A percentile compares a stretch with the other conserved stretches of the same genome.
Conservation (phyloP, 352 stramenopile species). For the Pythium aphanidermatum region DNA sequence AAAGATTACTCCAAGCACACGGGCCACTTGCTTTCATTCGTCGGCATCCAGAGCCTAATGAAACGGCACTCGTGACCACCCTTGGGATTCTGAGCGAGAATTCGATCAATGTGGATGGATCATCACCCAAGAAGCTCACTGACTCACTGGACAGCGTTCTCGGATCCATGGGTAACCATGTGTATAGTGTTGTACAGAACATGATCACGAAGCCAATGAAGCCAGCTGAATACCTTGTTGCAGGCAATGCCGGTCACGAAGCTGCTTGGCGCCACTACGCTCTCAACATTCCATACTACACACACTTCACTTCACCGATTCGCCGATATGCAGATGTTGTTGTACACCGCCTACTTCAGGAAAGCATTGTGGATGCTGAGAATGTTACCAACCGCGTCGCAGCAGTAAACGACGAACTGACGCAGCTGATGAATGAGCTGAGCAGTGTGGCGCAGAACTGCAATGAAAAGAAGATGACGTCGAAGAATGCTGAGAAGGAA, state of each 20-base stretch:
- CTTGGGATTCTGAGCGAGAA: slow-evolving; percentile 37
- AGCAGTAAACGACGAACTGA: slow-evolving; percentile 10
- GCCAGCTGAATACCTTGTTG: slow-evolving; percentile 91
- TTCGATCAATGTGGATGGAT: slow-evolving; percentile 76
- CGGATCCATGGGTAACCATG: slow-evolving; percentile 60
- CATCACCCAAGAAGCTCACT: slow-evolving; percentile 75
- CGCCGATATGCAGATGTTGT: slow-evolving; percentile 88
- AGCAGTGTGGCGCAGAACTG: slow-evolving; percentile 61
- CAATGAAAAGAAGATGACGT: slow-evolving; percentile 83
- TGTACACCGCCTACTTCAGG: slow-evolving; percentile 65
- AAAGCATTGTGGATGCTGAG: slow-evolving; percentile 29
- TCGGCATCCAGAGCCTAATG: slow-evolving; percentile 78
- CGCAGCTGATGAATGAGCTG: slow-evolving; percentile 31
- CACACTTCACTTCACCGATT: slow-evolving; percentile 98
- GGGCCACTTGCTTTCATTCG: slow-evolving; percentile 87
- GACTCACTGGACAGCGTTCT: slow-evolving; percentile 80
- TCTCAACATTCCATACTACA: slow-evolving; percentile 97
- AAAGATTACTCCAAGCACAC: slow-evolving; percentile 89
- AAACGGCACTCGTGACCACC: slow-evolving; percentile 34
- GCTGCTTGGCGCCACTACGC: slow-evolving; percentile 93
- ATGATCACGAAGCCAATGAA: slow-evolving; percentile 94
- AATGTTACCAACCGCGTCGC: slow-evolving; percentile 7
- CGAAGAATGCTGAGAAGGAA: slow-evolving; percentile 74
- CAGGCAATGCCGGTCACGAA: slow-evolving; percentile 57
- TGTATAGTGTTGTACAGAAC: slow-evolving; percentile 88